Evolutionary conservation across 805 yeast species (phyloP), one percentile per base, ranked within the genome.

Genomic region (Metschnikowia similis): DNA sequence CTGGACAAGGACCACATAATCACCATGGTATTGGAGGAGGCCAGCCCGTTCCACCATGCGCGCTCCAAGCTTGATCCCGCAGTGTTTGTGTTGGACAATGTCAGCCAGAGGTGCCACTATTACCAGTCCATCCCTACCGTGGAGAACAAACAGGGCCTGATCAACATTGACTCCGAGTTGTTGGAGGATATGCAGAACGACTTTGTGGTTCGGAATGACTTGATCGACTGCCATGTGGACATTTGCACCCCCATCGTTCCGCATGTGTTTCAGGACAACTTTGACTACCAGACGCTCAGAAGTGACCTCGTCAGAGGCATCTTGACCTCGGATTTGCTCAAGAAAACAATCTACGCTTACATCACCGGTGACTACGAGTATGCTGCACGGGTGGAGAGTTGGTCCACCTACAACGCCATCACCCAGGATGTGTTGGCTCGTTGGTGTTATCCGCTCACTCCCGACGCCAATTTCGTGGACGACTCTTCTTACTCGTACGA

Each of bases 211-310:
- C 81, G 97, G 63, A 94, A 94, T 66, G 98, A 94, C 67, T 79
- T 94, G 55, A 91, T 94, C 51, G 99, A 94, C 71, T 94, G 99
- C 66, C 94, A 87, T 65, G 90, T 94, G 48, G 99, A 94, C 69
- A 89, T 94, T 53, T 94, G 99, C 68, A 79, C 97, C 6, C 89
- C 96, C 2, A 89, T 85, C 56, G 97, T 94, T 9, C 97, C 97
- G 1, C 94, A 95, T 13, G 85, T 92, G 53, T 94, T 92, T 71
- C 96, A 89, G 60, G 99, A 94, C 62, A 92, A 94, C 66, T 94
- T 94, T 61, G 99, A 94, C 70, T 94, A 91, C 66, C 97, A 92
- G 66, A 74, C 81, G 47, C 73, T 92, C 54, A 80, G 99, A 66
- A 75, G 80, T 34, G 98, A 94, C 69, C 94, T 92, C 63, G 87